Base-by-base conservation (phyloP, 164 flowering plant species). In the Aristolochia californica region DNA sequence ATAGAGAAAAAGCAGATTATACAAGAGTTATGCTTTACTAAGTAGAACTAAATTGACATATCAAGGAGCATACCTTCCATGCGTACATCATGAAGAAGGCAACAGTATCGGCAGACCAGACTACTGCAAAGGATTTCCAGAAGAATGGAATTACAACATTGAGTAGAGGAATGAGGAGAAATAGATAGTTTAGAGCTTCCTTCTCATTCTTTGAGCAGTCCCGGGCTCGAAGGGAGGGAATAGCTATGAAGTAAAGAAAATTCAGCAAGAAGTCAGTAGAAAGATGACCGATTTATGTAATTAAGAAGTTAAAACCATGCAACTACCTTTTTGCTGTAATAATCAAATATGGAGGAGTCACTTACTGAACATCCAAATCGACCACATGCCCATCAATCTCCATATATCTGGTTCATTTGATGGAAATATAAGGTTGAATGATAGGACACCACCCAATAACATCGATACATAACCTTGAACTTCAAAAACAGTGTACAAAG, bases 331-430 rank as follows among this genome's bases (percentile, higher is more conserved):
- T 12, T 34, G n/a, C n/a, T n/a, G 40, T 12, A 34, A 34, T 5
- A 34, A 34, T 34, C 7, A 34, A 34, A 34, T 8, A 34, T 3
- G 10, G 0, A 34, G 40, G 40, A 2, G 40, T 34, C 50, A 78
- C 98, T 84, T 78, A 91, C 98, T 88, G 80, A 91, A 88, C 98
- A 91, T 88, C 96, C 98, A 91, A 59, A 91, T 83, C 53, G 98
- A 91, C 98, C 98, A 91, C 98, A 91, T 91, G 63, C 98, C 98
- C 96, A 91, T 91, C 38, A 91, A 69, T 71, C 98, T 82, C 98
- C 98, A 91, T 28, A 91, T 59, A 66, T 91, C 98, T 5, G 96
- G 98, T 65, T 91, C 94, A 61, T 79, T 82, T 22, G 96, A 91
- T 53, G 97, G 94, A 67, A 91, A 88, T 62, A 88, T 52, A 44